Evolutionary conservation across 1,284 basidiomycete species (phyloP).

Genomic region (Erythrobasidium hasegawianum): DNA sequence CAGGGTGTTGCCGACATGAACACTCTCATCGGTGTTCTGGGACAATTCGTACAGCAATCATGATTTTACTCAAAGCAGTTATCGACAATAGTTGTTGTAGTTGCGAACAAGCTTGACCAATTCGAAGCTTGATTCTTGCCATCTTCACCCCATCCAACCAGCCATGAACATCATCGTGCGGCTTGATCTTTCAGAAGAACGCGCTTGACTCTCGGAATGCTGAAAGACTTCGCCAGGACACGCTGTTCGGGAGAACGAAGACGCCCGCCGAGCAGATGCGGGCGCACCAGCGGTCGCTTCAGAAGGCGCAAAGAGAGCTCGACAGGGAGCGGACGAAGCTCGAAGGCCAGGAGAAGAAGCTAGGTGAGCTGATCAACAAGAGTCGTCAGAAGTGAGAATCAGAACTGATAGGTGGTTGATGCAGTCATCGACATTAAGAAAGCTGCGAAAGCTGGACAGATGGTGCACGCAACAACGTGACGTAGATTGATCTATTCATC

Average conservation of each 20-base stretch:
- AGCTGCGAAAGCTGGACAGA: conserved; percentile 90
- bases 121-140: neutral
- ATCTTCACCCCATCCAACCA: neutral
- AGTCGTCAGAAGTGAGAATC: no score
- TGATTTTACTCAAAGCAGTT: no score
- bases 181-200: no score
- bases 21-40: no score
- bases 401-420: neutral
- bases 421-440: conserved; percentile 81
- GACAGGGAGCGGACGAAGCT: conserved; percentile 92
- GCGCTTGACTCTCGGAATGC: no score
- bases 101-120: no score
- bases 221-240: conserved; percentile 57
- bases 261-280: conserved; percentile 94
- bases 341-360: conserved; percentile 68
- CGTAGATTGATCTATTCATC: neutral
- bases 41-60: no score
- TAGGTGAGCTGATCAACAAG: conserved; percentile 39
- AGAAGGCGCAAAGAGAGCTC: conserved; percentile 94
- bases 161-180: neutral
- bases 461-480: conserved; percentile 60
- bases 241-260: conserved; percentile 85
- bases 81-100: no score
- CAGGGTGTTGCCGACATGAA: no score
- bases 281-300: conserved; percentile 90